phyloP scores from a whole-genome alignment of 2,329 filamentous ascomycete species.

The Stachybotrys chartarum region DNA sequence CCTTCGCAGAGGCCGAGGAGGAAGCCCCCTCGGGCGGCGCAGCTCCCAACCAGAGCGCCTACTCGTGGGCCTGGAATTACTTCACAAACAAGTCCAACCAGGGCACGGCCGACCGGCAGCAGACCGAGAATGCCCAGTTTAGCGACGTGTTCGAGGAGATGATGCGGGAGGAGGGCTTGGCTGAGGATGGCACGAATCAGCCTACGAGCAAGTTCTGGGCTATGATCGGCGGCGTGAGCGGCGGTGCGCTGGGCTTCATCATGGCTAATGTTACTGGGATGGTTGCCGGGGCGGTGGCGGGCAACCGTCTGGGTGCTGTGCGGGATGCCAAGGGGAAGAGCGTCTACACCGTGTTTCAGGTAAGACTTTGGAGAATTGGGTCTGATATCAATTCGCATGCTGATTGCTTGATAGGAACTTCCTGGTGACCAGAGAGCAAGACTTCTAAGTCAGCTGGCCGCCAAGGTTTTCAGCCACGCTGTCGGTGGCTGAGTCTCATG shows the following conservation, averaged over 20 bases:
- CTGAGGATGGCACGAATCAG: slow-evolving; percentile 54
- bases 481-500: slow-evolving; percentile 37
- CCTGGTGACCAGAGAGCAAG: slow-evolving; percentile 75
- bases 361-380: slow-evolving; percentile 8
- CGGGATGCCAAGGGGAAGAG: slow-evolving; percentile 90
- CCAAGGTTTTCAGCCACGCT: slow-evolving; percentile 77
- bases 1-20: slow-evolving; percentile 39
- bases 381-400: not conserved
- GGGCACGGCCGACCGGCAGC: slow-evolving; percentile 32
- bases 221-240: slow-evolving; percentile 76
- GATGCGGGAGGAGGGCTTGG: slow-evolving; percentile 79
- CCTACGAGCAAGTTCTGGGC: slow-evolving; percentile 77
- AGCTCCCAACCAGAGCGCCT: slow-evolving; percentile 37
- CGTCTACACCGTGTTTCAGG: slow-evolving; percentile 82
- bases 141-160: slow-evolving; percentile 84
- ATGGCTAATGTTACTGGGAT: slow-evolving; percentile 86
- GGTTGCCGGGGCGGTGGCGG: slow-evolving; percentile 83
- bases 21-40: slow-evolving; percentile 34
- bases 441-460: slow-evolving; percentile 75
- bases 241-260: slow-evolving; percentile 89
- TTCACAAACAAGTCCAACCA: slow-evolving; percentile 32
- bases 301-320: slow-evolving; percentile 84
- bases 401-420: slow-evolving; percentile 51
- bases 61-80: slow-evolving; percentile 72
- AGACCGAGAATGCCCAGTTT: slow-evolving; percentile 72